Evolutionary conservation across 2,329 filamentous ascomycete species (phyloP).

Genomic region (Aspergillus candidus): DNA sequence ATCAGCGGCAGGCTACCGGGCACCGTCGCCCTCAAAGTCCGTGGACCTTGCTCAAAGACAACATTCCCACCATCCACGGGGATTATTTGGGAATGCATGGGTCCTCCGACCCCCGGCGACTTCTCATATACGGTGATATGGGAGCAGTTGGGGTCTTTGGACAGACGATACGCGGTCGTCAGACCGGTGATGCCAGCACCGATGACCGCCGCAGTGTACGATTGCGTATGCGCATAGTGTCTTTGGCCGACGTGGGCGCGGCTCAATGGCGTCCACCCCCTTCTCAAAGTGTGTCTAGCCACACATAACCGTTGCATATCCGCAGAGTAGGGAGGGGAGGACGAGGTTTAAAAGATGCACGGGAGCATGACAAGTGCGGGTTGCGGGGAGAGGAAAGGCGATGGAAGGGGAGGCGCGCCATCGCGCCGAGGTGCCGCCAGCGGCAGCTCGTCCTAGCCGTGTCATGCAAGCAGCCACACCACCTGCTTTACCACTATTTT

Average conservation of each 20-base stretch:
- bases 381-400: neutral
- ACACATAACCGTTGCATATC: slow-evolving; percentile 25
- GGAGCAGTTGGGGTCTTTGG: slow-evolving; percentile 59
- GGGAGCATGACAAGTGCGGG: neutral
- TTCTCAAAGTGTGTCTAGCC: slow-evolving; percentile 17
- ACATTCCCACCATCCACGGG: slow-evolving; percentile 55
- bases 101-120: slow-evolving; percentile 66
- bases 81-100: slow-evolving; percentile 65
- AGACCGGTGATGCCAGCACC: slow-evolving; percentile 82
- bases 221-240: slow-evolving; percentile 17
- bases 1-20: slow-evolving; percentile 61
- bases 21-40: slow-evolving; percentile 59
- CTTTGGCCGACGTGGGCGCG: slow-evolving; percentile 14
- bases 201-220: slow-evolving; percentile 57
- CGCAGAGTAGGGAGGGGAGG: slow-evolving; percentile 5
- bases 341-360: slow-evolving; percentile 1
- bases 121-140: slow-evolving; percentile 79
- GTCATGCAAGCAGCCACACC: too few relatives aligned
- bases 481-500: too few relatives aligned
- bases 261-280: slow-evolving; percentile 14
- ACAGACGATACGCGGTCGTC: slow-evolving; percentile 69
- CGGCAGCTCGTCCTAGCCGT: too few relatives aligned
- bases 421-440: too few relatives aligned
- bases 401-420: neutral
- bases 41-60: slow-evolving; percentile 76